Percentiles rank a stretch among this genome's conserved stretches.
Conservation (phyloP, 768 basidiomycete genomes). For the Dendrothele bispora region DNA sequence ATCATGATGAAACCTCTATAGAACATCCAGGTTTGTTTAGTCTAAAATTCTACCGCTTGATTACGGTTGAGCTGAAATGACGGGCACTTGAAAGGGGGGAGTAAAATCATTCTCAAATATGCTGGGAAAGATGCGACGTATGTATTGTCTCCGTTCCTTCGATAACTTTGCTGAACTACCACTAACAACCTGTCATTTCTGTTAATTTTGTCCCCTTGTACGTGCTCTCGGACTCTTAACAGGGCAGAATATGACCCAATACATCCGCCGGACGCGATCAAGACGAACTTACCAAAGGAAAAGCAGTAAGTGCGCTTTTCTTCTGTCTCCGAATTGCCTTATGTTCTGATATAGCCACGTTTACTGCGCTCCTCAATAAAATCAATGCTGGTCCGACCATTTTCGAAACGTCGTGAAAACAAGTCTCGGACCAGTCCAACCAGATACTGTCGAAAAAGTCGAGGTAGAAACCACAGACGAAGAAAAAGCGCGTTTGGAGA, state of each 20-base stretch:
- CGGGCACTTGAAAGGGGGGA: slow-evolving; percentile 57
- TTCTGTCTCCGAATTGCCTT: not conserved
- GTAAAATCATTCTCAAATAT: slow-evolving; percentile 82
- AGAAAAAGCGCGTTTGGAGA: slow-evolving; percentile 66
- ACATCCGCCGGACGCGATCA: slow-evolving; percentile 82
- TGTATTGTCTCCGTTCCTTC: too few species aligned
- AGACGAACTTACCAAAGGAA: slow-evolving; percentile 73
- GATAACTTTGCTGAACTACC: too few species aligned
- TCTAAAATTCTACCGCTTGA: slow-evolving; percentile 13
- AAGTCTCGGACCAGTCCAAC: slow-evolving; percentile 73
- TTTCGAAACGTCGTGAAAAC: slow-evolving; percentile 12
- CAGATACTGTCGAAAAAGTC: slow-evolving; percentile 60
- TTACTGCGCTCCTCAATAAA: too few species aligned
- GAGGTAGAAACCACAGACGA: slow-evolving; percentile 63
- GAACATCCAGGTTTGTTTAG: slow-evolving; percentile 59
- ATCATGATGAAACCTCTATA: slow-evolving; percentile 16
- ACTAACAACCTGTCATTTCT: too few species aligned
- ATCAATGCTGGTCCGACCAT: too few species aligned
- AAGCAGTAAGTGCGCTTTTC: slow-evolving; percentile 60
- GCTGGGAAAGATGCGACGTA: slow-evolving; percentile 89
- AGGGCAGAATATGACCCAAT: slow-evolving; percentile 85
- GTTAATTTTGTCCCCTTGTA: not conserved
- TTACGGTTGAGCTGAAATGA: not conserved
- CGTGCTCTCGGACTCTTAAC: not conserved
- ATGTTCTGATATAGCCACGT: too few species aligned